Percentiles rank a stretch among this genome's conserved stretches.
phyloP scores from a whole-genome alignment of 768 basidiomycete genomes.

The Boletus subcaerulescens region DNA sequence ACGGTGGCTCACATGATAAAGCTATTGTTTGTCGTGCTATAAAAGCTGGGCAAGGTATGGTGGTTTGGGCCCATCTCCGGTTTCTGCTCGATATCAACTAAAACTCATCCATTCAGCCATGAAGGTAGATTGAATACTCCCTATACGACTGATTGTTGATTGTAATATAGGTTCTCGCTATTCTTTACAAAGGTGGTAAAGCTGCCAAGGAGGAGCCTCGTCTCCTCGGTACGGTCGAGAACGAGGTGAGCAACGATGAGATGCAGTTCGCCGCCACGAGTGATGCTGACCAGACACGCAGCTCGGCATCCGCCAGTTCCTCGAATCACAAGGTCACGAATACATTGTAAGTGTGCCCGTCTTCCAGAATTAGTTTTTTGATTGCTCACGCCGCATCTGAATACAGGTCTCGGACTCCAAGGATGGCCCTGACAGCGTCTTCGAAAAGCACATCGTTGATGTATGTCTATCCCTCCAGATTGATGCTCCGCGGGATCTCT shows the following conservation, averaged over 20 bases:
- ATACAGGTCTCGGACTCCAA: slow-evolving; percentile 73
- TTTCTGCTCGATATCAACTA: slow-evolving; percentile 2
- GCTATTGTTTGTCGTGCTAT: slow-evolving; percentile 7
- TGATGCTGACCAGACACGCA: slow-evolving; percentile 25
- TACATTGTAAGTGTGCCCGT: slow-evolving; percentile 48
- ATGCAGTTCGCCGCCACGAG: neutral
- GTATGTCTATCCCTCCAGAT: slow-evolving; percentile 39
- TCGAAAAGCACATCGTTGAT: slow-evolving; percentile 80
- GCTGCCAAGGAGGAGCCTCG: slow-evolving; percentile 69
- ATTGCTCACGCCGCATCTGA: slow-evolving; percentile 4
- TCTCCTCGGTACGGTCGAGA: slow-evolving; percentile 78
- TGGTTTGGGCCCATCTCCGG: neutral
- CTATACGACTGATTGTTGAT: neutral
- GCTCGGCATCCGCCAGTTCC: slow-evolving; percentile 72
- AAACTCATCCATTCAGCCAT: slow-evolving; percentile 25
- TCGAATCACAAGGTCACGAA: slow-evolving; percentile 72
- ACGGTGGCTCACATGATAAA: neutral
- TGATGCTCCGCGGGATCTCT: slow-evolving; percentile 10
- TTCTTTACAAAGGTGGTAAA: slow-evolving; percentile 66
- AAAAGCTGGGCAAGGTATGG: slow-evolving; percentile 9
- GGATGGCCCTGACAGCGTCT: slow-evolving; percentile 76
- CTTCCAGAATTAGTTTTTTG: neutral
- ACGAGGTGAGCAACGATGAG: slow-evolving; percentile 46
- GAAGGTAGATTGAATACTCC: slow-evolving; percentile 36
- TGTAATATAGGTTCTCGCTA: slow-evolving; percentile 57